These are phyloP conservation scores for Immersiella caudata DNA, from an alignment of 495 filamentous ascomycete species.

Conservation along the genomic window DNA sequence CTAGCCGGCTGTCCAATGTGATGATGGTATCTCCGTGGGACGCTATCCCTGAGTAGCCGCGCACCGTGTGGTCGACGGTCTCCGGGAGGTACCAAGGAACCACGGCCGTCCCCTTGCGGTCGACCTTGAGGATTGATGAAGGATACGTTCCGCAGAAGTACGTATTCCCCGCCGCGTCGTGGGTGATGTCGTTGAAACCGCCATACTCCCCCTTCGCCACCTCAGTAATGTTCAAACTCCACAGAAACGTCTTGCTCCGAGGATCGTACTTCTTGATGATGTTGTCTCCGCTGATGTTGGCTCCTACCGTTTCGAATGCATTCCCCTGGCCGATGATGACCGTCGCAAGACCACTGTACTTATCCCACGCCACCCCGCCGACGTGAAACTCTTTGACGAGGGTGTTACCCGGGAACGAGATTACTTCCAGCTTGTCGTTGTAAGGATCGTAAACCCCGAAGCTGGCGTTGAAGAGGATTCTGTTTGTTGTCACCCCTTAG, in stretches of 20 bases:
- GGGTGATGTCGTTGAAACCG: constrained; percentile 38
- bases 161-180: constrained; percentile 35
- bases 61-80: constrained; percentile 29
- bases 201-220: constrained; percentile 33
- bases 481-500: background rate
- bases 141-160: constrained; percentile 38
- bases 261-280: constrained; percentile 33
- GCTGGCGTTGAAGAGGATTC: constrained; percentile 29
- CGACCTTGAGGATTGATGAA: constrained; percentile 32
- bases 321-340: constrained; percentile 35
- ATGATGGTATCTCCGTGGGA: constrained; percentile 34
- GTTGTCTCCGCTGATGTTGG: constrained; percentile 36
- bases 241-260: constrained; percentile 23
- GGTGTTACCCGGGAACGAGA: constrained; percentile 35
- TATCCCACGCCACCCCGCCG: constrained; percentile 37
- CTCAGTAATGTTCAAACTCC: constrained; percentile 36
- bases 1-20: constrained; percentile 28
- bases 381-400: constrained; percentile 35
- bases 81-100: constrained; percentile 31
- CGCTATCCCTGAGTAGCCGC: constrained; percentile 35
- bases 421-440: constrained; percentile 28
- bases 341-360: constrained; percentile 30
- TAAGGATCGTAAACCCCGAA: constrained; percentile 41
- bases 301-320: constrained; percentile 35
- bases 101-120: constrained; percentile 27